Evolutionary conservation across 2,329 filamentous ascomycete genomes (phyloP).

Genomic region (Plenodomus tracheiphilus): DNA sequence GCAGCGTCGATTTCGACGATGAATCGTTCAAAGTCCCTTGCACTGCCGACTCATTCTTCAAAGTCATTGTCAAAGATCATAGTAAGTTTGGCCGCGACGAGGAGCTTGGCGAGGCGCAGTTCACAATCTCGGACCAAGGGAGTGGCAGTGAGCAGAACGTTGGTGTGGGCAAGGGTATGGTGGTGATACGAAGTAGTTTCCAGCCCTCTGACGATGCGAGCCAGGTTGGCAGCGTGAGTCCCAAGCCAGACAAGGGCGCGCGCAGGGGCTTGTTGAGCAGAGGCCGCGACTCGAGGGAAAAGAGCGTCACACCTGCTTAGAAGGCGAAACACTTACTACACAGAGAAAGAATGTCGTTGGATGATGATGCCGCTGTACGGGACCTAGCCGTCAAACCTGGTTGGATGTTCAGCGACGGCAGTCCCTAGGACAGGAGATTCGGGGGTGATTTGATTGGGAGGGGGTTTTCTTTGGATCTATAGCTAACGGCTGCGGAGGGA

Average conservation of each 20-base stretch:
- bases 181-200: conserved; percentile 77
- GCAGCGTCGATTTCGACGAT: conserved; percentile 57
- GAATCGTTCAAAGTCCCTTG: conserved; percentile 80
- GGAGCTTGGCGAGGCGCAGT: conserved; percentile 80
- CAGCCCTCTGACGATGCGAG: conserved; percentile 49
- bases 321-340: neutral
- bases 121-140: conserved; percentile 84
- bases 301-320: conserved; percentile 28
- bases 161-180: conserved; percentile 70
- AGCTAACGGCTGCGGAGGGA: neutral
- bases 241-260: conserved; percentile 8
- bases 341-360: neutral
- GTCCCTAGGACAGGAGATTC: neutral
- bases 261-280: conserved; percentile 54
- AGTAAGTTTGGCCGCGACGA: conserved; percentile 83
- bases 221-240: conserved; percentile 38
- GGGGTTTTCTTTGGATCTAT: neutral
- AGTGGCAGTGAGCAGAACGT: conserved; percentile 72
- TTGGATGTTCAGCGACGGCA: neutral
- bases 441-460: neutral
- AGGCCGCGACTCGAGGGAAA: conserved; percentile 3
- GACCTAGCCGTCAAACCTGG: neutral
- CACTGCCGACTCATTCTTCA: conserved; percentile 82
- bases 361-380: neutral
- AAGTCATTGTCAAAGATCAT: conserved; percentile 82